Conservation (phyloP, 345 rosid species). For the Eucalyptus pauciflora region DNA sequence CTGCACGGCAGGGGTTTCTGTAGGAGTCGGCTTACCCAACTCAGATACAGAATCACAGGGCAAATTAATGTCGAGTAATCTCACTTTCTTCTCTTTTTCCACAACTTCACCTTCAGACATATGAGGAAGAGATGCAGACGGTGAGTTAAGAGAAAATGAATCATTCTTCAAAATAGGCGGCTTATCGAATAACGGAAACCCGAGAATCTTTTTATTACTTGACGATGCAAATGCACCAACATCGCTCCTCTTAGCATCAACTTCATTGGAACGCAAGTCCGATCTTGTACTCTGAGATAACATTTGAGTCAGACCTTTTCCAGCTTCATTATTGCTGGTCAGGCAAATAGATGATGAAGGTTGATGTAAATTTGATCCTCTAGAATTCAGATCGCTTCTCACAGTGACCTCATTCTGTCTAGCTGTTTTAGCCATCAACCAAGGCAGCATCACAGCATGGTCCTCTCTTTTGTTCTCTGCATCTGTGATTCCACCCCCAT, state of each 20-base stretch:
- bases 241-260: conserved; percentile 17
- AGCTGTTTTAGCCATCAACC: conserved; percentile 45
- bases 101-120: conserved; percentile 19
- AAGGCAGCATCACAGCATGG: conserved; percentile 33
- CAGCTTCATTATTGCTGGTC: conserved; percentile 17
- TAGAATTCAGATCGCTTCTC: conserved; percentile 29
- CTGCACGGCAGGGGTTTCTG: conserved; percentile 10
- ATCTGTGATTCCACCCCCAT: conserved; percentile 20
- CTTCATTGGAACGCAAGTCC: conserved; percentile 19
- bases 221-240: conserved; percentile 16
- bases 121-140: conserved; percentile 1
- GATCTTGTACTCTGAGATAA: conserved; percentile 21
- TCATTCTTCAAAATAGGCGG: conserved; percentile 21
- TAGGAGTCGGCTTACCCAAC: conserved; percentile 11
- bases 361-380: conserved; percentile 12
- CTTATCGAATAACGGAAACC: conserved; percentile 34
- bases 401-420: conserved; percentile 17
- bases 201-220: conserved; percentile 42
- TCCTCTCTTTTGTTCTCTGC: conserved; percentile 32
- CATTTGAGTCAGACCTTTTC: conserved; percentile 10
- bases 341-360: conserved; percentile 17
- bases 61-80: conserved; percentile 64
- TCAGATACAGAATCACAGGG: conserved; percentile 58
- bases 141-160: conserved; percentile 22
- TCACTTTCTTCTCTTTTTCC: conserved; percentile 24